Base-by-base conservation (phyloP, 768 basidiomycete genomes). In the Podaxis pistillaris region DNA sequence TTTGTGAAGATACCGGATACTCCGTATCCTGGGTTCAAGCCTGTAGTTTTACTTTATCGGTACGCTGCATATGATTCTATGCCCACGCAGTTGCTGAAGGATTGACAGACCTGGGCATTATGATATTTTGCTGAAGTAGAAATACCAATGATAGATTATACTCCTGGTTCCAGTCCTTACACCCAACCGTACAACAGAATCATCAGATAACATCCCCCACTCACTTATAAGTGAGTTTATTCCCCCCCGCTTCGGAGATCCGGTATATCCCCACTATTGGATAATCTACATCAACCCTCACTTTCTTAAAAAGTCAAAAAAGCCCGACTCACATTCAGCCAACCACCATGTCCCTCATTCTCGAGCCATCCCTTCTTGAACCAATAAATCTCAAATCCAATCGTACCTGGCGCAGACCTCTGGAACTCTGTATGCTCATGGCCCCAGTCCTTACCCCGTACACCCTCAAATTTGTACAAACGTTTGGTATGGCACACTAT, bases 101-200 rank as follows among this genome's bases (percentile, higher is more conserved):
- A 59, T 47, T 54, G 19, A 47, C 24, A 93, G 93, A 54, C 93
- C 94, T 19, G 93, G 94, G 8, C 94, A 96, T 71, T 96, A 92
- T 73, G 94, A 96, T 75, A 88, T 94, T 55, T 75, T 92, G 12
- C 71, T 26, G 53, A 67, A 58, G 50, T 55, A 38, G 24, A 57
- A 53, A 58, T 51, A 41, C n/a, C 59, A 52, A 57, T 5, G 13
- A 37, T 1, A 46, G 28, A 33, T 12, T 52, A 6, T 33, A 24
- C 52, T 33, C 11, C 7, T 22, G 58, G 38, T 17, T 13, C 49
- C 49, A 50, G 12, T 33, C 13, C 13, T 50, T 55, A 11, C 38
- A 46, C 15, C 44, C 44, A 6, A 33, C 33, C 8, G 33, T 9
- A 9, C 33, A 9, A 33, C 33, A 9, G 33, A 8, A 33, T 33